These are phyloP conservation scores for Cylindrotheca fusiformis DNA, from an alignment of 108 stramenopile genomes.

Conservation along the genomic window DNA sequence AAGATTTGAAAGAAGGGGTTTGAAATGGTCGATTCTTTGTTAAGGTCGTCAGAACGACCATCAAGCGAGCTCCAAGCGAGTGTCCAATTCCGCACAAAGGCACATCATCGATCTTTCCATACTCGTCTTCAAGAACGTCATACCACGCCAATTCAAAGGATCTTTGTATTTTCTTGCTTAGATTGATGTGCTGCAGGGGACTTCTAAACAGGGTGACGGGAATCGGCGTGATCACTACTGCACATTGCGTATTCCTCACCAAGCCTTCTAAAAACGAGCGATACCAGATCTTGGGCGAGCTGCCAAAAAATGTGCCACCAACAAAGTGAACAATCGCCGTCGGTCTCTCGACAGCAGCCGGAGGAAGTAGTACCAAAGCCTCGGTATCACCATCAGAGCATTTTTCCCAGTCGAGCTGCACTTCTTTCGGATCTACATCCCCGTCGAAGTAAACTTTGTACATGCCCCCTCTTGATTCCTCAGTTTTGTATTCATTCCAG, in stretches of 20 bases:
- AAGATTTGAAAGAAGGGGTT: constrained; percentile 36
- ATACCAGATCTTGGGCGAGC: constrained; percentile 69
- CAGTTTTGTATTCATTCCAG: background rate
- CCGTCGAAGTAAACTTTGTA: constrained; percentile 24
- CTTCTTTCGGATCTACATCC: constrained; percentile 23
- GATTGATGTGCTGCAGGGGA: constrained; percentile 65
- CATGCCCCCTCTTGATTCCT: constrained; percentile 17
- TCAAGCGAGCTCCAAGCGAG: constrained; percentile 69
- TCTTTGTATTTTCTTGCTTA: constrained; percentile 39
- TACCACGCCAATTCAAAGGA: constrained; percentile 65
- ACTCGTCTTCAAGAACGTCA: constrained; percentile 77
- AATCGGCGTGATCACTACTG: constrained; percentile 69
- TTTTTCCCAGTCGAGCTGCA: constrained; percentile 32
- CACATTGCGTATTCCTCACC: constrained; percentile 50
- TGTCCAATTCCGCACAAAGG: constrained; percentile 78
- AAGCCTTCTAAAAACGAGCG: constrained; percentile 58
- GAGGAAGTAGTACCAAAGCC: constrained; percentile 69
- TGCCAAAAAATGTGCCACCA: constrained; percentile 80
- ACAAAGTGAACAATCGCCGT: constrained; percentile 76
- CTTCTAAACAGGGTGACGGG: constrained; percentile 61
- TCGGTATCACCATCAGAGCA: constrained; percentile 12
- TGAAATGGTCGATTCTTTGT: constrained; percentile 8
- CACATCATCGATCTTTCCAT: constrained; percentile 47
- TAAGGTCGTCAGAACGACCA: constrained; percentile 57
- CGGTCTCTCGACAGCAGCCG: constrained; percentile 43